Conservation (phyloP, 2,329 filamentous ascomycete species). For the Coleophoma eucalyptorum region DNA sequence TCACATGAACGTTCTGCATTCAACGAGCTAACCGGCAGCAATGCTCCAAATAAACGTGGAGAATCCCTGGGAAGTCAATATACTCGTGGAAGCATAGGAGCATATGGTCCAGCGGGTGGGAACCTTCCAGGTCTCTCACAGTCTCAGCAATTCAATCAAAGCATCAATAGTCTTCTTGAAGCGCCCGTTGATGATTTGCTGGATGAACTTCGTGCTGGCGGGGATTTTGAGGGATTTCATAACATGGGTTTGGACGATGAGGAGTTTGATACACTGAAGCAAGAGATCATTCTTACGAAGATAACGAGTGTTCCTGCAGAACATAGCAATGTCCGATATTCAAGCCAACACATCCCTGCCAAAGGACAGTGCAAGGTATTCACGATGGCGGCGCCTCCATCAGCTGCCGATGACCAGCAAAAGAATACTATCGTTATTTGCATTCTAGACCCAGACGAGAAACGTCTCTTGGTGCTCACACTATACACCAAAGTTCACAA, state of each 20-base stretch:
- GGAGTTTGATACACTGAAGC: slow-evolving; percentile 66
- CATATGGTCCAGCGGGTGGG: slow-evolving; percentile 9
- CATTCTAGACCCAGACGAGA: slow-evolving; percentile 66
- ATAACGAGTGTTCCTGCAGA: slow-evolving; percentile 65
- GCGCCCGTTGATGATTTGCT: slow-evolving; percentile 66
- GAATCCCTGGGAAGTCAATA: slow-evolving; percentile 72
- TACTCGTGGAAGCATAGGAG: slow-evolving; percentile 51
- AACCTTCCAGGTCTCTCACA: slow-evolving; percentile 9
- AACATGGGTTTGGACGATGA: slow-evolving; percentile 70
- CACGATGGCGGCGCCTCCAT: slow-evolving; percentile 58
- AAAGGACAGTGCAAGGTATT: slow-evolving; percentile 59
- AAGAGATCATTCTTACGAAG: slow-evolving; percentile 69
- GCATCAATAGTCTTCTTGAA: slow-evolving; percentile 60
- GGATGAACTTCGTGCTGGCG: slow-evolving; percentile 60
- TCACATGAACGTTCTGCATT: slow-evolving; percentile 82
- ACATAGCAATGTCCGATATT: slow-evolving; percentile 57
- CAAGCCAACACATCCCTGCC: slow-evolving; percentile 48
- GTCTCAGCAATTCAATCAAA: slow-evolving; percentile 32
- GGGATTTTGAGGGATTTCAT: slow-evolving; percentile 64
- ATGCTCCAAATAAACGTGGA: slow-evolving; percentile 33
- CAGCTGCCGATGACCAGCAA: slow-evolving; percentile 47
- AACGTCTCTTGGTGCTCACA: slow-evolving; percentile 63
- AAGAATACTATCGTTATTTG: slow-evolving; percentile 59
- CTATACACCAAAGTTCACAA: slow-evolving; percentile 43
- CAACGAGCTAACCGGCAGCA: slow-evolving; percentile 54